Evolutionary conservation across 2,329 filamentous ascomycete genomes (phyloP), one percentile per base, ranked within the genome.

Genomic region (Colletotrichum echinochloae): DNA sequence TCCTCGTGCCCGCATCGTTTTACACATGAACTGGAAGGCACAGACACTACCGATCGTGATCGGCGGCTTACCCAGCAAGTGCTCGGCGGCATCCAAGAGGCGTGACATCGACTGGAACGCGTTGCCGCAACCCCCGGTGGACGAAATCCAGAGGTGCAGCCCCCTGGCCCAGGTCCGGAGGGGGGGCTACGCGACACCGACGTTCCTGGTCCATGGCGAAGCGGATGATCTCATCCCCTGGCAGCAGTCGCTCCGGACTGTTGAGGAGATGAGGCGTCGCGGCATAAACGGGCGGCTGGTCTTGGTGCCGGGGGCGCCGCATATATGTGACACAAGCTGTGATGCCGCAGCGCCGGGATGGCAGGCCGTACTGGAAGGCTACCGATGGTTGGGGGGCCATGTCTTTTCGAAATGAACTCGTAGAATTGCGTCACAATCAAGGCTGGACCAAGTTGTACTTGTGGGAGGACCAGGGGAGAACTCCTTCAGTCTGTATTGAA

Each of bases 1-100:
- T 66, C 73, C 79, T 0, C 81, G 83, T 18, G 76, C 69, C 20
- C 78, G 81, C 5, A 76, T 84, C 12, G 74, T 78, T 1, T 74
- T 85, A 0, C 78, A 83, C 67, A 83, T 84, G 76, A 83, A 84
- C 72, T 83, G 81, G 81, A 75, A 78, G 28, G 82, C 75, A 0
- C 79, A 80, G 51, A 77, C 76, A 0, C 73, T 85, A 0, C 81
- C 77, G 1, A 73, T 83, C 1, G 69, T 84, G 1, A 62, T 82
- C n/a, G 57, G 74, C 20, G 80, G 78, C 2, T 60, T 79, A 14
- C 70, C 68, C 1, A 74, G 63, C 57, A 56, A 49, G 70, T 5
- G 63, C n/a, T 35, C n/a, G 2, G 66, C 54, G 1, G 16, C 2
- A 7, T 51, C 54, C 0, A 18, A 3, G 9, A 44, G 26, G n/a